Base-by-base conservation (phyloP, 305 asterid genomes). In the Solanum hybrid region DNA sequence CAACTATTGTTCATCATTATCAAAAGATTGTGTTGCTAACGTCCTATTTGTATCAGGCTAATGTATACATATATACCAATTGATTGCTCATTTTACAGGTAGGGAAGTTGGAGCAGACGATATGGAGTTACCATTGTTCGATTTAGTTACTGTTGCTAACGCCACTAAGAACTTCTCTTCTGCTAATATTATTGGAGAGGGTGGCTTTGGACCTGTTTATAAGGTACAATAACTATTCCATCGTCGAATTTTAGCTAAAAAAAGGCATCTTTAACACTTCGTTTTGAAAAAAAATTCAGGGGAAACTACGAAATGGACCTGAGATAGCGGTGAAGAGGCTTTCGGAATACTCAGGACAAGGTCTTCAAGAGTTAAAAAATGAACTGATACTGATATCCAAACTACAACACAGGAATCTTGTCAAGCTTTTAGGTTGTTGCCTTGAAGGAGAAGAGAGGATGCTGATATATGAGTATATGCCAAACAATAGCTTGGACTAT, bases 201-300 rank as follows among this genome's bases (percentile, higher is more conserved):
- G 92, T 26, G 92, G 93, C 4, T 92, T 82, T 57, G 93, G 93
- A 57, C 89, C 89, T 39, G 91, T 90, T 88, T 91, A 91, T 87
- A 89, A 89, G 92, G 93, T 89, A 37, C 39, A 72, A 87, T 70
- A 37, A 73, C 81, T n/a, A 37, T 8, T 0, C 82, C 38, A 37
- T 87, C 57, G 7, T 34, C 68, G 6, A 15, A 68, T 10, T 68
- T 7, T 24, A 65, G 68, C 70, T 36, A 1, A 22, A 76, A 15
- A 13, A 26, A 37, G 38, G 22, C 36, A 4, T 72, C 27, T 38
- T 87, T 70, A 6, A 72, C 68, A 4, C 13, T 15, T 37, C 3
- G 61, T 39, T 41, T 4, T 7, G 4, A 20, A 29, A 82, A 13
- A 24, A 0, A 24, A 14, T 27, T n/a, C 91, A 90, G 89, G 91